Conservation (phyloP, 2,329 filamentous ascomycete species). For the Fusarium paranaense region DNA sequence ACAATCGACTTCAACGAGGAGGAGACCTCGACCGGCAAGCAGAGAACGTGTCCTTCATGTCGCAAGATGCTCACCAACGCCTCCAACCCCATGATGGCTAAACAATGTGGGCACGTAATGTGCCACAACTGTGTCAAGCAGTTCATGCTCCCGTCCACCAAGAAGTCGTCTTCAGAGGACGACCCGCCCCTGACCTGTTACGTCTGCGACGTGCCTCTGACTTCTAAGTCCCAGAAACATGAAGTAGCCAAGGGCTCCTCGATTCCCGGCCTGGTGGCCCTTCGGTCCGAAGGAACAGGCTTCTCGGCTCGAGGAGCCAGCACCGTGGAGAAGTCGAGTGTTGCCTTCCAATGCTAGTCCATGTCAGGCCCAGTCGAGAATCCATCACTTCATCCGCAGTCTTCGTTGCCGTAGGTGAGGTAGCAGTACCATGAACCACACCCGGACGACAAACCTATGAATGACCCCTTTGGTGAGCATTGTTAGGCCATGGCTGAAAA, state of each 20-base stretch:
- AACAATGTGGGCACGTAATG: conserved; percentile 91
- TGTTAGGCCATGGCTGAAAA: conserved; percentile 86
- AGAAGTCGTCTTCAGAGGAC: conserved; percentile 53
- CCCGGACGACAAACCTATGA: conserved; percentile 76
- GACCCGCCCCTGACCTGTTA: conserved; percentile 73
- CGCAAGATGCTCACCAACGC: conserved; percentile 85
- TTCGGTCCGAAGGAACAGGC: conserved; percentile 89
- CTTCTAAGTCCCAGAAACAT: conserved; percentile 58
- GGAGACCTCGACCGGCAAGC: conserved; percentile 58
- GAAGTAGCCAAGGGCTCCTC: conserved; percentile 64
- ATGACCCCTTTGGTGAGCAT: conserved; percentile 88
- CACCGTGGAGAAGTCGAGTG: conserved; percentile 80
- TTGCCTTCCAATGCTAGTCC: conserved; percentile 84
- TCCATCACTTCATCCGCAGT: conserved; percentile 31
- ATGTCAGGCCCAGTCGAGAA: background rate
- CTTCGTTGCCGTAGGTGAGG: conserved; percentile 42
- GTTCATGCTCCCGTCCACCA: conserved; percentile 75
- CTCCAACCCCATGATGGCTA: conserved; percentile 83
- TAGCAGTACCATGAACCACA: conserved; percentile 70
- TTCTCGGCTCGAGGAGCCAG: conserved; percentile 91
- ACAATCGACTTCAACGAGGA: conserved; percentile 83
- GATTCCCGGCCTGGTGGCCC: conserved; percentile 79
- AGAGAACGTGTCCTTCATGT: conserved; percentile 81
- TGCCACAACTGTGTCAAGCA: conserved; percentile 87
- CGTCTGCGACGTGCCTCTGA: conserved; percentile 87